These are phyloP conservation scores for Nectriaceae sp. DNA, from an alignment of 2,329 filamentous ascomycete genomes.

Conservation along the genomic window DNA sequence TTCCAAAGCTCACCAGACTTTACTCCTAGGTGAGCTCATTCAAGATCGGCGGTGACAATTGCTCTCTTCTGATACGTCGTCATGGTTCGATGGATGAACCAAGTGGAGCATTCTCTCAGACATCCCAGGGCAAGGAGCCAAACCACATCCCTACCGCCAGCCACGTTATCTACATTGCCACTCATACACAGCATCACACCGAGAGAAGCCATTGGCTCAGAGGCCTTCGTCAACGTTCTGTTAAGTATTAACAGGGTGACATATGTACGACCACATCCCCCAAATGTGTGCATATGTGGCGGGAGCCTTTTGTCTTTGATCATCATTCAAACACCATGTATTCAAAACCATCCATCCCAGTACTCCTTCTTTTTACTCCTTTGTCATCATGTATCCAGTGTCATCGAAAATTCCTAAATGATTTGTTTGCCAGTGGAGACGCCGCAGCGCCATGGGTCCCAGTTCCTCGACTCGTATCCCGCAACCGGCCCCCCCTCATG, in stretches of 20 bases:
- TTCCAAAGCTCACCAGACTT: neutral
- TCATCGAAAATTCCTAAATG: constrained; percentile 45
- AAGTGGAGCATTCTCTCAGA: neutral
- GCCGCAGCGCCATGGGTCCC: constrained; percentile 25
- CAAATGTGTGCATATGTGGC: constrained; percentile 14
- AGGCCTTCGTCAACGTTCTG: constrained; percentile 10
- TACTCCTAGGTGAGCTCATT: neutral
- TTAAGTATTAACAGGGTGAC: constrained; percentile 12
- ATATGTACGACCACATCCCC: constrained; percentile 19
- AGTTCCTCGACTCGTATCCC: constrained; percentile 42
- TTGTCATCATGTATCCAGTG: constrained; percentile 10
- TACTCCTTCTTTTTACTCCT: constrained; percentile 8
- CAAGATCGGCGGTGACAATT: neutral
- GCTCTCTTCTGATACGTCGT: neutral
- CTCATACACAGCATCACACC: constrained; percentile 4
- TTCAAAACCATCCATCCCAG: constrained; percentile 9
- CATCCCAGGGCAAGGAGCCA: no score
- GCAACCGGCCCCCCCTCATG: constrained; percentile 49
- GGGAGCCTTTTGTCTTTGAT: constrained; percentile 23
- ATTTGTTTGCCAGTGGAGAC: constrained; percentile 46
- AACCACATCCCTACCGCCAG: no score
- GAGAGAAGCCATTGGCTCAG: constrained; percentile 4
- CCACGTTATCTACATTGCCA: constrained; percentile 13
- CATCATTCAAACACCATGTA: no score
- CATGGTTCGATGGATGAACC: neutral